Conservation (phyloP, 2,329 filamentous ascomycete genomes). For the Cercospora zeina region DNA sequence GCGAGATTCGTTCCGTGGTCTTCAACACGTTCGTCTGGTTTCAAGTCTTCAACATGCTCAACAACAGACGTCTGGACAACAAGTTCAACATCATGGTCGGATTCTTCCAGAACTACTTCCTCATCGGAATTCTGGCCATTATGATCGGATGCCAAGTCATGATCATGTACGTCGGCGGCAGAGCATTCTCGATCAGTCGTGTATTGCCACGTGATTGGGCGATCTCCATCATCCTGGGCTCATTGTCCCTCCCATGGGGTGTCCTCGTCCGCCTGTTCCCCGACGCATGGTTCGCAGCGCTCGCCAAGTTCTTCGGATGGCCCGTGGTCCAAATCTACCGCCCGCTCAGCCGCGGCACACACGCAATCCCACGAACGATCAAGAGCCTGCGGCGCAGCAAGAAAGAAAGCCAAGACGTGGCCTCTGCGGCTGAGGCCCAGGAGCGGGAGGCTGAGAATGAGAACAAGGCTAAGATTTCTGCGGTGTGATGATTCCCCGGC, state of each 20-base stretch:
- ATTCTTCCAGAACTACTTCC: conserved; percentile 80
- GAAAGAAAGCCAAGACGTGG: conserved; percentile 26
- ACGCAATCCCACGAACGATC: conserved; percentile 24
- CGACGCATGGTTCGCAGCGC: conserved; percentile 60
- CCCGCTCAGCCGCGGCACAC: conserved; percentile 27
- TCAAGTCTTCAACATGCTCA: conserved; percentile 98
- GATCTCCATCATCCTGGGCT: conserved; percentile 77
- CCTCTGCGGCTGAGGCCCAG: conserved; percentile 21
- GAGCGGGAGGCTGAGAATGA: conserved; percentile 21
- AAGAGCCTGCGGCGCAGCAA: conserved; percentile 23
- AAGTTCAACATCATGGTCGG: conserved; percentile 94
- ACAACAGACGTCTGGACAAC: conserved; percentile 93
- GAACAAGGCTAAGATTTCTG: conserved; percentile 21
- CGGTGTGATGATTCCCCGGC: conserved; percentile 12
- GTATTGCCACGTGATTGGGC: conserved; percentile 67
- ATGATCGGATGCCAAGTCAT: conserved; percentile 89
- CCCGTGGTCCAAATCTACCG: conserved; percentile 28
- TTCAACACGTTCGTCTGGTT: conserved; percentile 99
- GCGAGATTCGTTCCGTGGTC: conserved; percentile 73
- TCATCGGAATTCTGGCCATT: conserved; percentile 76
- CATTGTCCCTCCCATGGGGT: conserved; percentile 79
- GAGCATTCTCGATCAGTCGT: conserved; percentile 32
- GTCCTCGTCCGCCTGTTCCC: conserved; percentile 79
- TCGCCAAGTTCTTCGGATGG: conserved; percentile 46
- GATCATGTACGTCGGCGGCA: conserved; percentile 82